phyloP scores from a whole-genome alignment of 345 rosid genomes.

The Aquilaria malaccensis region DNA sequence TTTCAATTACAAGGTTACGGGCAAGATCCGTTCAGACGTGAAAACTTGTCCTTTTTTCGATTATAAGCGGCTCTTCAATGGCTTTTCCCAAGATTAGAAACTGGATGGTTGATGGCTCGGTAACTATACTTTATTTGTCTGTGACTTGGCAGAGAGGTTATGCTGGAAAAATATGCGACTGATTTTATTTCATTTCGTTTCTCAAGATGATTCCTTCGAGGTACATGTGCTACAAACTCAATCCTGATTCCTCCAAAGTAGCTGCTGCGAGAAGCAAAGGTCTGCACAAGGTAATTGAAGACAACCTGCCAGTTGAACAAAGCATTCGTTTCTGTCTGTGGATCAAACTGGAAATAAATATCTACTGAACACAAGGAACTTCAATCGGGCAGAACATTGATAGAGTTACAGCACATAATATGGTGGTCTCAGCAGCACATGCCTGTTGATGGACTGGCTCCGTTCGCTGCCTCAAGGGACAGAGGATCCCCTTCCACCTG shows the following conservation, averaged over 20 bases:
- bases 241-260: too few species aligned
- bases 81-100: slow-evolving; percentile 3
- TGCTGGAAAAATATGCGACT: slow-evolving; percentile 94
- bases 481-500: slow-evolving; percentile 32
- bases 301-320: neutral
- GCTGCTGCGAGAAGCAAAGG: too few species aligned
- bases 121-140: slow-evolving; percentile 3
- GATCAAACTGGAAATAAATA: too few species aligned
- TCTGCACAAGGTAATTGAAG: too few species aligned
- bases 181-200: slow-evolving; percentile 79
- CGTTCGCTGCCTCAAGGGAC: slow-evolving; percentile 25
- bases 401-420: neutral
- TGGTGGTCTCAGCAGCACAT: slow-evolving; percentile 28
- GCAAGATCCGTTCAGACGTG: slow-evolving; percentile 21
- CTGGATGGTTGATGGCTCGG: neutral
- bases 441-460: slow-evolving; percentile 27
- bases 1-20: slow-evolving; percentile 92
- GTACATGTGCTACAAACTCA: slow-evolving; percentile 15
- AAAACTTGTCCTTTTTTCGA: slow-evolving; percentile 4
- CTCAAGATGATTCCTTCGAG: slow-evolving; percentile 71
- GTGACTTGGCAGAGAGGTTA: slow-evolving; percentile 56
- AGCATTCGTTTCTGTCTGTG: too few species aligned
- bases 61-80: neutral
- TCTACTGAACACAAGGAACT: neutral
- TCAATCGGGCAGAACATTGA: neutral